Base-by-base conservation (phyloP, 1,284 basidiomycete genomes). In the Ustilago xerochloae region DNA sequence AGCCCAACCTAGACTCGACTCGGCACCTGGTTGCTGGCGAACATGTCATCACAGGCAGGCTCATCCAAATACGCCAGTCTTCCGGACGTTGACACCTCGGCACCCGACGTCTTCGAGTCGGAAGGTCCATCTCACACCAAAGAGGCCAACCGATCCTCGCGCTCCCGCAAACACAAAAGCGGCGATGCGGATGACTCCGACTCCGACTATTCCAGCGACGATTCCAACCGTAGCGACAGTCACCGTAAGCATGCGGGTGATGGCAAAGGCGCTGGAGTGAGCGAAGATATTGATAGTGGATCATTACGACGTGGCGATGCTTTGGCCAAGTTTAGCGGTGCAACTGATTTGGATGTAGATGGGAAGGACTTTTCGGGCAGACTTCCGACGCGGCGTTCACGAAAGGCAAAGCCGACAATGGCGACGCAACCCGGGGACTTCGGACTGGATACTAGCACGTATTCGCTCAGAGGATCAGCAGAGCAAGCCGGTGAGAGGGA, bases 61-160 rank as follows among this genome's bases (percentile, higher is more conserved):
- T 9, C 50, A 2, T 43, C 45, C 45, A 72, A 72, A 47, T 72
- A 72, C 46, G 59, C 69, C 55, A 72, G 56, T 49, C 69, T 72
- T 6, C 69, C 69, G 0, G 69, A 72, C 59, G 61, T 72, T 45
- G 69, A 72, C 35, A 60, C 55, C 24, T 62, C 58, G 1, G 63
- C 63, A n/a, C 69, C 69, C 1, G 69, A 72, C 56, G 69, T 72
- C n/a, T 72, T 63, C 56, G 69, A 72, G 33, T 63, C 58, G 22
- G 36, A 56, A 39, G 53, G 29, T 12, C 33, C 53, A 26, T 43
- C 16, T 4, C 60, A 49, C 29, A 8, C 50, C 18, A 36, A 13
- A 32, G 55, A 61, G 24, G 39, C 47, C 33, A 15, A 12, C 16
- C n/a, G 33, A 47, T 24, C 52, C 53, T 35, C 43, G n/a, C 38